A percentile compares a stretch with the other conserved stretches of the same genome.
phyloP scores from a whole-genome alignment of 305 asterid genomes.

The Rubia peregrina region DNA sequence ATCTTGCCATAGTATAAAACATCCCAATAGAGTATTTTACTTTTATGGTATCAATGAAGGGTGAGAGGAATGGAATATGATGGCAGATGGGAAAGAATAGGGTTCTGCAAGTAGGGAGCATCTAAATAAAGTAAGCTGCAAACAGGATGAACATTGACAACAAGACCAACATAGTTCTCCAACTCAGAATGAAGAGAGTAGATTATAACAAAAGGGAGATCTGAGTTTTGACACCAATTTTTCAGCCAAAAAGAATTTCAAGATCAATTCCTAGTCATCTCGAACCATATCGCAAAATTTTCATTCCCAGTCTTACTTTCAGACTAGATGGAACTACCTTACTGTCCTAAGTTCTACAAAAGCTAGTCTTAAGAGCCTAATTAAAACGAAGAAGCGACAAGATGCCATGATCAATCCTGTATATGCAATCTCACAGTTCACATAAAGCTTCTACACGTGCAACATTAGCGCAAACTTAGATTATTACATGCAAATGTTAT shows the following conservation, averaged over 20 bases:
- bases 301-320: background rate
- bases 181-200: background rate
- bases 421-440: background rate
- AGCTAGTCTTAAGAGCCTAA: background rate
- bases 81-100: background rate
- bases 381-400: background rate
- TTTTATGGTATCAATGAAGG: no score
- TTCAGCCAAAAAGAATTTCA: background rate
- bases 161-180: background rate
- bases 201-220: background rate
- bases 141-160: background rate
- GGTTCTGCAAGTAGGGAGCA: background rate
- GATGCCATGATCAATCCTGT: background rate
- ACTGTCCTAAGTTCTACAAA: background rate
- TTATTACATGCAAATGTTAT: slow-evolving; percentile 14
- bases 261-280: background rate
- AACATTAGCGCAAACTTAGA: background rate
- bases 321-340: background rate
- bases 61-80: background rate
- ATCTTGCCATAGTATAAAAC: no score
- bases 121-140: background rate
- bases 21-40: no score
- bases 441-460: background rate
- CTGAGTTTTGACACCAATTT: background rate
- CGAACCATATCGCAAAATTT: background rate